Base-by-base conservation (phyloP, 2,329 filamentous ascomycete genomes). In the Alternaria alternata region DNA sequence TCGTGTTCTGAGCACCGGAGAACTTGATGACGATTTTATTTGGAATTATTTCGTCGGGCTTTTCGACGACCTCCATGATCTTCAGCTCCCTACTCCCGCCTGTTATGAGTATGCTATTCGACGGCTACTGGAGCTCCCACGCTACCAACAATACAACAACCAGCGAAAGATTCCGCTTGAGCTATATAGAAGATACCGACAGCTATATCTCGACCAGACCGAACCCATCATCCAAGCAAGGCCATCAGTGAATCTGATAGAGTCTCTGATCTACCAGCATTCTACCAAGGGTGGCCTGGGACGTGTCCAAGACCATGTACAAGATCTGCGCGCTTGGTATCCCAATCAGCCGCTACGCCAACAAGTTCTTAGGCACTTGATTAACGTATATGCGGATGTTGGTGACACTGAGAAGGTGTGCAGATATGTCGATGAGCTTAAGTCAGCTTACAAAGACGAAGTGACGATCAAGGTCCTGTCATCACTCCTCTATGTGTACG, bases 401-500 rank as follows among this genome's bases (percentile, higher is more conserved):
- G 81, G 81, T 14, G 53, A 76, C 12, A 66, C 69, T 3, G 68
- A 72, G 20, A 63, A 57, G 18, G 78, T 81, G 12, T 59, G 77
- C 24, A 52, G 73, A 42, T 76, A 74, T 57, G 72, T 79, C 38
- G 61, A 74, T 4, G 70, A 77, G 18, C 63, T 79, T 11, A 52
- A 51, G 9, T 30, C 34, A 32, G 44, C 54, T 8, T 65, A 65
- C 22, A 46, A 46, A 9, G 20, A 51, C n/a, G 43, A 52, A 5
- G 38, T 71, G 7, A 56, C 66, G 14, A 43, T 71, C 4, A 54
- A 60, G 5, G 47, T 68, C 26, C 43, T 77, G 4, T 64, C 67
- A 9, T 57, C 65, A 16, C 68, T 93, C 3, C 81, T 96, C 41
- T 87, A 91, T 65, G 90, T 89, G 0, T 87, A 94, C 78, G 89